Evolutionary conservation across 768 basidiomycete species (phyloP), one percentile per base, ranked within the genome.

Genomic region (Daedaleopsis nitida): DNA sequence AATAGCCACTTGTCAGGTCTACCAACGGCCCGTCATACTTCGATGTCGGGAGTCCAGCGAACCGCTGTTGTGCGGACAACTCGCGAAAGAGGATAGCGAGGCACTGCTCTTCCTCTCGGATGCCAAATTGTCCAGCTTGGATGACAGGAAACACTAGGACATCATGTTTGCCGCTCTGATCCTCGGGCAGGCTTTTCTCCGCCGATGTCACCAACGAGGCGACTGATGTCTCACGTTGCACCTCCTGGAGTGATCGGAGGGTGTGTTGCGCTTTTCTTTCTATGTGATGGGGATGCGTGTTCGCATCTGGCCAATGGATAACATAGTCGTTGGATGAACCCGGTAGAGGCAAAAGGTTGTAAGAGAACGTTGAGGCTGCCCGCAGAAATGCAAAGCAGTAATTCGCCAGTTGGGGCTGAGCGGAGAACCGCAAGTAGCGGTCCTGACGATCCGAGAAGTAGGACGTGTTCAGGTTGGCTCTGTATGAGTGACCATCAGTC

Each of bases 361-460:
- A 98, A 0, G 95, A 95, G 72, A 92, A 93, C 1, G 79, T 74
- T 0, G 87, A 83, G 54, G 89, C 82, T 1, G 83, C 80, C 52
- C 82, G 77, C 50, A 96, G 77, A 69, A 96, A 94, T 27, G 87
- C 84, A 63, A 85, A 82, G 66, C 96, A 94, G 71, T 98, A 98
- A 54, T 90, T 83, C 1, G 94, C 86, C 5, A 98, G 75, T 1
- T 70, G 69, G 0, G 82, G 77, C 60, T 94, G 86, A 3, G 72
- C 73, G 0, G 71, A 71, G 70, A 99, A 88, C 58, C 86, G 85
- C 11, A 98, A 74, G 72, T 98, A 98, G 23, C 97, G 91, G 73
- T 99, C 97, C 76, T 97, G 94, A 17, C 97, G 86, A 67, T 98
- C 84, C 0, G 93, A 89, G 68, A 98, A 99, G 74, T 99, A 99